phyloP scores from a whole-genome alignment of 1,284 basidiomycete species.

The Mrakiaceae sp. region DNA sequence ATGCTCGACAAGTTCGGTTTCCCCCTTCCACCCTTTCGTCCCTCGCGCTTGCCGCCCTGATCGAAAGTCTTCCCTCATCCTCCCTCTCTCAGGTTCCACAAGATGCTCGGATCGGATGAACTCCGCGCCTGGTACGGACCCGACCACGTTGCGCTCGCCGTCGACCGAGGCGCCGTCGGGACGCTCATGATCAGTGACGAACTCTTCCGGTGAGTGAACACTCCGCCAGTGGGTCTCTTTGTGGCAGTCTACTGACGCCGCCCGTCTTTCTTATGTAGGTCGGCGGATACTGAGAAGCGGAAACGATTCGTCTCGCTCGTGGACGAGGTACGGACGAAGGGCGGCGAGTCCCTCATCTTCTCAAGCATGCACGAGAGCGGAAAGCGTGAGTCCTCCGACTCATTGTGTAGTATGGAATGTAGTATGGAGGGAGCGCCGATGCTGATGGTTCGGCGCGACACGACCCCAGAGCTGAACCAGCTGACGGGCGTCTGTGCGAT shows the following conservation, averaged over 20 bases:
- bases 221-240: neutral
- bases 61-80: neutral
- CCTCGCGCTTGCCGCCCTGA: neutral
- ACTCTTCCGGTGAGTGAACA: slow-evolving; percentile 59
- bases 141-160: slow-evolving; percentile 80
- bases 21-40: neutral
- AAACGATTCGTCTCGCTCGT: slow-evolving; percentile 82
- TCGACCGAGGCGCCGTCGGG: slow-evolving; percentile 85
- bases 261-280: slow-evolving; percentile 35
- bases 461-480: slow-evolving; percentile 70
- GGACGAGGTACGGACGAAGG: slow-evolving; percentile 75
- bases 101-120: slow-evolving; percentile 89
- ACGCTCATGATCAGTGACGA: slow-evolving; percentile 91
- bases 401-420: too few species aligned
- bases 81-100: slow-evolving; percentile 61
- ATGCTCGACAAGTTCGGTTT: slow-evolving; percentile 66
- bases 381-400: slow-evolving; percentile 52
- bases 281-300: slow-evolving; percentile 60
- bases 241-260: neutral
- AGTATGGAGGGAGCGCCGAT: too few species aligned
- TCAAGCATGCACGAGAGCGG: slow-evolving; percentile 99
- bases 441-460: too few species aligned
- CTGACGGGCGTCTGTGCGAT: slow-evolving; percentile 93
- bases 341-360: slow-evolving; percentile 90
- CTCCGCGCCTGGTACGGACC: slow-evolving; percentile 98